Evolutionary conservation across 139 green algal species (phyloP), one percentile per base, ranked within the genome.

Genomic region (Chlorella sorokiniana): DNA sequence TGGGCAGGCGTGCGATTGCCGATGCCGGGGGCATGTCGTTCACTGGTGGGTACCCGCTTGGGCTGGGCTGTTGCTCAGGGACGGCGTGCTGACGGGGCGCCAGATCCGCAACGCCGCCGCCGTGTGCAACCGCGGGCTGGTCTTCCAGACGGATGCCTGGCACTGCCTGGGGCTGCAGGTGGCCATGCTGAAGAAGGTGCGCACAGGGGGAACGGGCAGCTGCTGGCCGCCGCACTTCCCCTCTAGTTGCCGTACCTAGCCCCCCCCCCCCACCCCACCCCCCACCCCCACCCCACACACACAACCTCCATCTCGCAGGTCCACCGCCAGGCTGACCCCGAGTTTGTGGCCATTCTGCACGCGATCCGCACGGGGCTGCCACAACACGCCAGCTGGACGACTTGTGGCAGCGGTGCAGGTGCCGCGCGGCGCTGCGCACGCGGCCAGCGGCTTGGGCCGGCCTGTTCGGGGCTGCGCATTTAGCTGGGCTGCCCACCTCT

Each of bases 321-420:
- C 38, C 67, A 73, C 67, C 67, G 67, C 38, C 67, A 73, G 38
- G 35, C 38, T 7, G 67, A 73, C 18, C 67, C 8, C 2, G 38
- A 73, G 37, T 73, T 73, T 25, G 23, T 73, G 8, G n/a, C 38
- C 4, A 45, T 73, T 20, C 67, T 73, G 67, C 40, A 73, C 38
- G 67, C 38, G 25, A 52, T 73, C 38, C 67, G 67, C 0, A 73
- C 38, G 67, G 67, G 25, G 51, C 38, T 23, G 67, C 67, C 0
- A 8, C 23, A 8, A 6, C 14, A 25, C 25, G 14, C 9, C 67
- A 73, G 67, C 67, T 73, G 67, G 38, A 73, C 67, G 31, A 23
- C 16, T 38, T 73, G 35, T 73, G 67, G 67, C 67, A 40, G 20
- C 67, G 48, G 35, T 73, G 67, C 67, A 73, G 67, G 67, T 73